Evolutionary conservation across 2,329 filamentous ascomycete genomes (phyloP).

Genomic region (Monilinia fructigena): DNA sequence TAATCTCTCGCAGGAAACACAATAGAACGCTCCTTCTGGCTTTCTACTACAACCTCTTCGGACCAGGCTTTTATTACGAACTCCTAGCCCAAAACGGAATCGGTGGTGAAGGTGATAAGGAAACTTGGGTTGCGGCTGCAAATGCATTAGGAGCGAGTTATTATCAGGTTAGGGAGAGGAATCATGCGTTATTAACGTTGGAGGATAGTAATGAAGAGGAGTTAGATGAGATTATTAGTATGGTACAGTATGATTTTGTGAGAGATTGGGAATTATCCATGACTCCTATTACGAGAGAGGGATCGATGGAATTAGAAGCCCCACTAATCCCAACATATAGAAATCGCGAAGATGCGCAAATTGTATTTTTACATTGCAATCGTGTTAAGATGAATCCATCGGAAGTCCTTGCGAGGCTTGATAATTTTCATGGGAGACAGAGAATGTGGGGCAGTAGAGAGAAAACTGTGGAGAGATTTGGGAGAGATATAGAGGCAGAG

Average conservation of each 20-base stretch:
- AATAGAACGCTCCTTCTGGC: slow-evolving; percentile 15
- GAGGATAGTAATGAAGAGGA: background rate
- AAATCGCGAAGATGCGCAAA: background rate
- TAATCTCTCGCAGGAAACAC: slow-evolving; percentile 14
- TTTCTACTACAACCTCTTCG: slow-evolving; percentile 23
- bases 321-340: background rate
- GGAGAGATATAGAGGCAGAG: slow-evolving; percentile 18
- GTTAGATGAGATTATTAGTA: slow-evolving; percentile 1
- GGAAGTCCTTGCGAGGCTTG: background rate
- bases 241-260: slow-evolving; percentile 20
- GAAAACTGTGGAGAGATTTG: slow-evolving; percentile 11
- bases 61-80: slow-evolving; percentile 21
- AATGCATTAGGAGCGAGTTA: background rate
- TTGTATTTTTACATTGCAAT: slow-evolving; percentile 17
- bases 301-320: background rate
- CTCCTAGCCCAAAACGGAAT: slow-evolving; percentile 17
- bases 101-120: slow-evolving; percentile 23
- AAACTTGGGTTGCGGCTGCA: slow-evolving; percentile 21
- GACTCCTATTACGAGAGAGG: background rate
- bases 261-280: slow-evolving; percentile 6
- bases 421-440: slow-evolving; percentile 1
- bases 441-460: slow-evolving; percentile 16
- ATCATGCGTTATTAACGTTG: background rate
- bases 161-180: slow-evolving; percentile 23
- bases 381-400: slow-evolving; percentile 19